These are phyloP conservation scores for Ceratobasidium sp. DNA, from an alignment of 1,284 basidiomycete species.

Conservation along the genomic window DNA sequence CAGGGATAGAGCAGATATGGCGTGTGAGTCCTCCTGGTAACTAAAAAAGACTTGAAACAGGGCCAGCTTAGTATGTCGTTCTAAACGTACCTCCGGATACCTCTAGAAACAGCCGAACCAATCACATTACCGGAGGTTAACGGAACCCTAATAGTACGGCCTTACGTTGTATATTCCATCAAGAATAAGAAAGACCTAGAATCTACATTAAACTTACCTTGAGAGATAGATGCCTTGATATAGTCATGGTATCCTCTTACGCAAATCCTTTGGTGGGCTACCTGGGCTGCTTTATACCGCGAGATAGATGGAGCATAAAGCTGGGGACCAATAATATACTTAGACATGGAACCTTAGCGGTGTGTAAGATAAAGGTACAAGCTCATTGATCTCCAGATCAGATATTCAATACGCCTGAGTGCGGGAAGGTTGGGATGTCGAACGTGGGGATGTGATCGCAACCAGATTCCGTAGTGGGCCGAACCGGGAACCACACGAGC, in stretches of 20 bases:
- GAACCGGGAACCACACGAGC: background rate
- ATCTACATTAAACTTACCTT: constrained; percentile 5
- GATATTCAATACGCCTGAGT: background rate
- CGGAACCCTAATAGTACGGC: constrained; percentile 61
- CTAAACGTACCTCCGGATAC: constrained; percentile 66
- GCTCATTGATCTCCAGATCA: constrained; percentile 18
- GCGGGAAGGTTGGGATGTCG: background rate
- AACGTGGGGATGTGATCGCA: background rate
- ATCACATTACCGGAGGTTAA: constrained; percentile 66
- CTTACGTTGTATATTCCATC: constrained; percentile 46
- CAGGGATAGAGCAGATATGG: constrained; percentile 75
- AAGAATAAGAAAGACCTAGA: background rate
- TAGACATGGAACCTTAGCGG: constrained; percentile 11
- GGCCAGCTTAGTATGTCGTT: background rate
- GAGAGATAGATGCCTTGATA: constrained; percentile 30
- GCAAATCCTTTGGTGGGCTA: background rate
- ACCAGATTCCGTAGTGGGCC: background rate
- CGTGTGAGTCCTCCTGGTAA: constrained; percentile 85
- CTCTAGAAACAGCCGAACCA: constrained; percentile 77
- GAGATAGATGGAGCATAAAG: constrained; percentile 16
- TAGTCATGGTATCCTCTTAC: constrained; percentile 8
- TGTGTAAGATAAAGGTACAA: background rate
- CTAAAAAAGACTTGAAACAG: constrained; percentile 46
- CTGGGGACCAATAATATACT: background rate
- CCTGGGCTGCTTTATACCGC: constrained; percentile 8